A percentile compares a stretch with the other conserved stretches of the same genome.
phyloP scores from a whole-genome alignment of 192 early-diverging fungal genomes.

The Pecoramyces ruminantium region DNA sequence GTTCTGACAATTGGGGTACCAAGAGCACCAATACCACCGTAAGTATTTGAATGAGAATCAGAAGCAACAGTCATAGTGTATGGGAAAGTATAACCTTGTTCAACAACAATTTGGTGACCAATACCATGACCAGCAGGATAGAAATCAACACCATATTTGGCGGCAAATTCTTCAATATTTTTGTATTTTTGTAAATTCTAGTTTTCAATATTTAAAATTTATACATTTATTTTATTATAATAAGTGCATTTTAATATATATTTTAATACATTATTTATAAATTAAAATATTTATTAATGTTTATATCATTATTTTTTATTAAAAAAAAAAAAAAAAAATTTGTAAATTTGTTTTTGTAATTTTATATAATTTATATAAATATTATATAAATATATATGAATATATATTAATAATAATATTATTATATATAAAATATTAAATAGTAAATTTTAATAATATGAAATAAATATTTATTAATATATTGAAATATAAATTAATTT shows the following conservation, averaged over 20 bases:
- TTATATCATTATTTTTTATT: too few relatives aligned
- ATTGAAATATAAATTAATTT: too few relatives aligned
- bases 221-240: not conserved
- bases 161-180: constrained; percentile 69
- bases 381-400: too few relatives aligned
- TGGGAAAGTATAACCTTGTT: constrained; percentile 93
- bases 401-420: too few relatives aligned
- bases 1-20: constrained; percentile 96
- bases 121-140: constrained; percentile 95
- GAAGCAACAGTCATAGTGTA: constrained; percentile 85
- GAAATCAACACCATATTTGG: constrained; percentile 64
- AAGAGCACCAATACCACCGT: constrained; percentile 86
- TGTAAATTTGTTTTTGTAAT: too few relatives aligned
- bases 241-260: too few relatives aligned
- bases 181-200: constrained; percentile 76
- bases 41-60: constrained; percentile 99
- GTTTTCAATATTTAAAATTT: not conserved
- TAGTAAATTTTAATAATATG: not conserved
- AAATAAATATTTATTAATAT: too few relatives aligned
- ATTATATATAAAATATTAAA: too few relatives aligned
- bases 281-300: too few relatives aligned
- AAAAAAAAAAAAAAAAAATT: too few relatives aligned
- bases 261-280: too few relatives aligned
- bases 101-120: constrained; percentile 93
- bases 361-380: too few relatives aligned